Conservation (phyloP, 495 filamentous ascomycete genomes). For the Neurospora intermedia region DNA sequence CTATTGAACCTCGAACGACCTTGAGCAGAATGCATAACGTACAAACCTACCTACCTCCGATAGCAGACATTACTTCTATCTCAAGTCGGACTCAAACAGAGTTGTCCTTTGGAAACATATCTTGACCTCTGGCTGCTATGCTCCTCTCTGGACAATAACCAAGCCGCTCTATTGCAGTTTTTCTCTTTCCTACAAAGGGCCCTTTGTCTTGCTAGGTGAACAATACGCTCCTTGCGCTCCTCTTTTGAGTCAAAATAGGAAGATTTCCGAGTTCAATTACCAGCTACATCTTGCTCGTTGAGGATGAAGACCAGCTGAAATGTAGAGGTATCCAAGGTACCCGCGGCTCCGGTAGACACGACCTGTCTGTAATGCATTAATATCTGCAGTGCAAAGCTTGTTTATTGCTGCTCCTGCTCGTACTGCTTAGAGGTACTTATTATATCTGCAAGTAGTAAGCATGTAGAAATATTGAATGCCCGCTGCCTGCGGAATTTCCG, state of each 20-base stretch:
- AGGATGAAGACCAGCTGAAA: background rate
- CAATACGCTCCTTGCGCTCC: fast-evolving
- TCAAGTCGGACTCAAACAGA: no score
- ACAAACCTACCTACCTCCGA: no score
- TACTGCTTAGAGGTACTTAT: background rate
- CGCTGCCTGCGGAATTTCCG: background rate
- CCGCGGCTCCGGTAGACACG: background rate
- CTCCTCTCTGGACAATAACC: no score
- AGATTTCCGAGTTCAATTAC: background rate
- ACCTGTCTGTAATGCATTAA: background rate
- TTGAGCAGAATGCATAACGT: no score
- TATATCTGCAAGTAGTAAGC: background rate
- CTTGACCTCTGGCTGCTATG: no score
- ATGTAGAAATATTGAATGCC: background rate
- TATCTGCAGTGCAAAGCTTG: background rate
- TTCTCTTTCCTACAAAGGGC: background rate
- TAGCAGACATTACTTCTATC: no score
- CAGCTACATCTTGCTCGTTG: background rate
- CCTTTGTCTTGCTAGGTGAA: background rate
- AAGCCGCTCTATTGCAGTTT: no score
- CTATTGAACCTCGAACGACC: no score
- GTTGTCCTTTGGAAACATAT: no score
- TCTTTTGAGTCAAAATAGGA: background rate
- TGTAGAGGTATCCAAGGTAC: background rate
- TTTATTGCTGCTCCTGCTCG: background rate